Conservation (phyloP, 352 stramenopile genomes). For the Globisporangium spiculum region DNA sequence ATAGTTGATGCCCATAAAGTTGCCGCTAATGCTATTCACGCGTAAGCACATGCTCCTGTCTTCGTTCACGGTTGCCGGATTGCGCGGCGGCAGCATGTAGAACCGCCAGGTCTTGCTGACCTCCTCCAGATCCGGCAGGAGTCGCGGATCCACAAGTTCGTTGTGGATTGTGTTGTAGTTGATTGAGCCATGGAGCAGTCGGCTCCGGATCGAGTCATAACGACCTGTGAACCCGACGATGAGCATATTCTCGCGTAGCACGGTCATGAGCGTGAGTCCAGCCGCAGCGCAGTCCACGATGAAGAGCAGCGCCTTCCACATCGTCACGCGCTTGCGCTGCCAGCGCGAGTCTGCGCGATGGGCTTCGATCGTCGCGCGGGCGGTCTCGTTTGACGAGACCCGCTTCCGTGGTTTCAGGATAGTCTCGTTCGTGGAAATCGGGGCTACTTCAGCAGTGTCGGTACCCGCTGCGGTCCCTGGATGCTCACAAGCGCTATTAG, state of each 20-base stretch:
- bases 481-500: background rate
- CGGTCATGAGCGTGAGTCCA: constrained; percentile 27
- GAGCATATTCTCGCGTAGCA: constrained; percentile 28
- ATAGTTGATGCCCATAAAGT: constrained; percentile 25
- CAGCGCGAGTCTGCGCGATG: constrained; percentile 2
- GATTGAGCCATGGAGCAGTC: constrained; percentile 23
- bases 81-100: constrained; percentile 23
- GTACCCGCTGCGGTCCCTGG: background rate
- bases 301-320: constrained; percentile 8
- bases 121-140: constrained; percentile 27
- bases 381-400: background rate
- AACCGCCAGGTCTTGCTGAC: constrained; percentile 34
- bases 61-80: constrained; percentile 17
- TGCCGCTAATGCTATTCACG: constrained; percentile 31
- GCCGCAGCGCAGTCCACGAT: constrained; percentile 19
- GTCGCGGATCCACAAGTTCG: constrained; percentile 30
- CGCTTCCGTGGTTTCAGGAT: background rate
- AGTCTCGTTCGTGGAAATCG: background rate
- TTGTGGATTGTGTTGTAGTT: constrained; percentile 43
- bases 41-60: constrained; percentile 29
- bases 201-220: constrained; percentile 17
- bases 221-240: constrained; percentile 17
- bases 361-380: background rate
- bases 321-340: constrained; percentile 5
- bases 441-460: background rate